A percentile compares a stretch with the other conserved stretches of the same genome.
Conservation (phyloP, 1,139 yeast genomes). For the Groenewaldozyma sp. region DNA sequence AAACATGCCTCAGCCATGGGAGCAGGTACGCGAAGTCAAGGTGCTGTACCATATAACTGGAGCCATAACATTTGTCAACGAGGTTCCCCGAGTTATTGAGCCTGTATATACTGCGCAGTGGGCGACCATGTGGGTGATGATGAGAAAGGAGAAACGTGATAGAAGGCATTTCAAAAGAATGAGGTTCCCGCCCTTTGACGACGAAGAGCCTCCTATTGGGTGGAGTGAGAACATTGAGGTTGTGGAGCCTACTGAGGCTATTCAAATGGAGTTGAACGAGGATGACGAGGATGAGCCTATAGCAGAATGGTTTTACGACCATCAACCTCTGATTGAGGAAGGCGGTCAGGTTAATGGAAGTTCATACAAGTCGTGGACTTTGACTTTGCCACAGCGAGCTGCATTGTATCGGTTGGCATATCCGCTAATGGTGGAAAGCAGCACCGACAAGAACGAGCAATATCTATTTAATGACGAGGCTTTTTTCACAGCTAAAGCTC, state of each 20-base stretch:
- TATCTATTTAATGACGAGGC: conserved; percentile 70
- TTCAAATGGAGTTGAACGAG: conserved; percentile 54
- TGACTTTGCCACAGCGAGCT: conserved; percentile 55
- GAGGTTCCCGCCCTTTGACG: conserved; percentile 94
- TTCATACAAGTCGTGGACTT: conserved; percentile 65
- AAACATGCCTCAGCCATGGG: conserved; percentile 99
- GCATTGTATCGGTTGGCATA: conserved; percentile 55
- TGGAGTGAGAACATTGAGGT: conserved; percentile 74
- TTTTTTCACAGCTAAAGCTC: conserved; percentile 82
- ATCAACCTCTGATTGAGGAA: conserved; percentile 60
- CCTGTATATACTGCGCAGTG: conserved; percentile 92
- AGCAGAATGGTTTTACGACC: conserved; percentile 73
- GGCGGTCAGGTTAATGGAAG: conserved; percentile 55
- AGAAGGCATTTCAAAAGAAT: conserved; percentile 82
- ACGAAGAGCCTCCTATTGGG: conserved; percentile 87
- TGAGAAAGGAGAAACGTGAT: conserved; percentile 92
- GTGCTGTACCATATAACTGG: conserved; percentile 88
- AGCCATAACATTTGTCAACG: conserved; percentile 92
- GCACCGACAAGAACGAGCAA: conserved; percentile 49
- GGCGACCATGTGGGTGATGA: conserved; percentile 87
- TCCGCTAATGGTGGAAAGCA: conserved; percentile 54
- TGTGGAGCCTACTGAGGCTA: conserved; percentile 60
- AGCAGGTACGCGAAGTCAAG: conserved; percentile 69
- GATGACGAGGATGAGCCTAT: conserved; percentile 46
- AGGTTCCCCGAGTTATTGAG: conserved; percentile 82